Conservation (phyloP, 768 basidiomycete species). For the Galerina sulciceps region DNA sequence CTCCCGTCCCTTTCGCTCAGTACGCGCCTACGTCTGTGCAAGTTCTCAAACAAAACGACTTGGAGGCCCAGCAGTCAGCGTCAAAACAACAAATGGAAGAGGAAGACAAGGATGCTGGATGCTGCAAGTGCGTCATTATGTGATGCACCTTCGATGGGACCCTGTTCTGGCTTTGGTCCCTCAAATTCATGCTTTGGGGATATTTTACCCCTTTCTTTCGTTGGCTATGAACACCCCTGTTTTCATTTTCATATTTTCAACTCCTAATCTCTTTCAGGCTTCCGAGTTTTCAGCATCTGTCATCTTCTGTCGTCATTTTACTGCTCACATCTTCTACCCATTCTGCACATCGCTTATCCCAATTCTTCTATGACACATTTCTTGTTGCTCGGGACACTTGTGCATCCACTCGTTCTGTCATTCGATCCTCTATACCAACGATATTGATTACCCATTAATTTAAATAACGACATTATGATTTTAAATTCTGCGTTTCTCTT, state of each 20-base stretch:
- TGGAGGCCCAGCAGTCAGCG: slow-evolving; percentile 28
- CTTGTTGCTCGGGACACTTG: slow-evolving; percentile 2
- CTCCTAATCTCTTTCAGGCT: background rate
- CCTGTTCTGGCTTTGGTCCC: background rate
- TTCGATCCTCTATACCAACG: slow-evolving; percentile 13
- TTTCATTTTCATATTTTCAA: background rate
- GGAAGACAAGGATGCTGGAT: slow-evolving; percentile 61
- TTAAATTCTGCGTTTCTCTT: background rate
- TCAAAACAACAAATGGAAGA: slow-evolving; percentile 37
- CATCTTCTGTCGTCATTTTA: background rate
- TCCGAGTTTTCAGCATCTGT: background rate
- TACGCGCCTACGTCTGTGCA: slow-evolving; percentile 42
- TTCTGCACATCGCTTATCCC: background rate
- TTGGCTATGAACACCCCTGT: background rate
- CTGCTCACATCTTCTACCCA: background rate
- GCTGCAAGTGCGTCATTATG: slow-evolving; percentile 88
- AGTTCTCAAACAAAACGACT: background rate
- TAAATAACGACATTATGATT: slow-evolving; percentile 18
- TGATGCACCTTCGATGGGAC: slow-evolving; percentile 39
- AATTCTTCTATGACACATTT: background rate
- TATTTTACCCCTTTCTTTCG: background rate
- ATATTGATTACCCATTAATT: slow-evolving; percentile 18
- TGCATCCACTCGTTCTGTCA: slow-evolving; percentile 15
- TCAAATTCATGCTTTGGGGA: background rate
- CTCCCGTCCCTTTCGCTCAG: slow-evolving; percentile 68